phyloP scores from a whole-genome alignment of 805 yeast species.

The Zygosaccharomyces kombuchaensis region DNA sequence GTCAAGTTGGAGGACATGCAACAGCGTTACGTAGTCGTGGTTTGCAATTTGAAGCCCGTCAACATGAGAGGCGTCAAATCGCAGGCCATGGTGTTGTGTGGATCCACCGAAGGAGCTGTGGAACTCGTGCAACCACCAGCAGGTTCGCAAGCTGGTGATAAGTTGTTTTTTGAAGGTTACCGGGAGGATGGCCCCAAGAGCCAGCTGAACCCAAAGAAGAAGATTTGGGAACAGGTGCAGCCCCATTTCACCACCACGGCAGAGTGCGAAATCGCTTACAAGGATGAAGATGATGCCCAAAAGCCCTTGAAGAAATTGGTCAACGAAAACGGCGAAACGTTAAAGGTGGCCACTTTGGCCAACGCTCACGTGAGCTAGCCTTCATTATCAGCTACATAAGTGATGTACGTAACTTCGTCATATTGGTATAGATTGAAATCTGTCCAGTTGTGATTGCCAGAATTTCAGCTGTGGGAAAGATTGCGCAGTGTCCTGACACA shows the following conservation, averaged over 20 bases:
- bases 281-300: constrained; percentile 62
- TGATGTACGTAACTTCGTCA: constrained; percentile 1
- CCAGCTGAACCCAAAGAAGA: constrained; percentile 95
- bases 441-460: constrained; percentile 26
- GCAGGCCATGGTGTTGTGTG: constrained; percentile 94
- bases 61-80: constrained; percentile 97
- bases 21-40: constrained; percentile 81
- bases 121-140: constrained; percentile 95
- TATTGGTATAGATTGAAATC: not conserved
- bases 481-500: constrained; percentile 22
- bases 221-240: constrained; percentile 93
- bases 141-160: constrained; percentile 92
- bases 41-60: constrained; percentile 96
- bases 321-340: constrained; percentile 71
- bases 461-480: constrained; percentile 25
- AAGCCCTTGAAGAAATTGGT: constrained; percentile 64
- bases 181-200: constrained; percentile 80
- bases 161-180: constrained; percentile 88
- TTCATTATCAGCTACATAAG: not conserved
- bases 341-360: constrained; percentile 67
- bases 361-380: constrained; percentile 57
- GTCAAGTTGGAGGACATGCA: constrained; percentile 93
- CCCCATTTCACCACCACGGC: constrained; percentile 84
- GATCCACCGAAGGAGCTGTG: constrained; percentile 67
- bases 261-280: constrained; percentile 70